These are phyloP conservation scores for Coemansia sp. DNA, from an alignment of 192 early-diverging fungal genomes.

Conservation along the genomic window DNA sequence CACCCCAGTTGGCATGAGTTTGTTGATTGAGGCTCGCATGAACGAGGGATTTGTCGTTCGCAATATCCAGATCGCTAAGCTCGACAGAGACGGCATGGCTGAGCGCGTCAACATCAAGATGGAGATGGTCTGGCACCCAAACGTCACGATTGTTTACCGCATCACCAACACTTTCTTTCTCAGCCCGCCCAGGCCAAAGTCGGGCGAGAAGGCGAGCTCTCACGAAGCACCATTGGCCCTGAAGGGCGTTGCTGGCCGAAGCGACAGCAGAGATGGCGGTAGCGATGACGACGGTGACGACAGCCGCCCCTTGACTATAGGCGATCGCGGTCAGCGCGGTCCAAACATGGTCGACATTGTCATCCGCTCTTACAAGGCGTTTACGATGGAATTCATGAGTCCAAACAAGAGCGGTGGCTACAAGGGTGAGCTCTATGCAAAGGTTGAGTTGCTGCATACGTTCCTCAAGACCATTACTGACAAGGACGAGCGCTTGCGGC, in stretches of 20 bases:
- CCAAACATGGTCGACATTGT: slow-evolving; percentile 56
- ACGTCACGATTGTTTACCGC: slow-evolving; percentile 76
- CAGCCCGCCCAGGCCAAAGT: neutral
- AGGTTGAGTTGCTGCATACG: slow-evolving; percentile 40
- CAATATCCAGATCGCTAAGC: slow-evolving; percentile 59
- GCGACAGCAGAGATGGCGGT: neutral
- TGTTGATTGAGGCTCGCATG: slow-evolving; percentile 67
- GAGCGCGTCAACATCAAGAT: slow-evolving; percentile 69
- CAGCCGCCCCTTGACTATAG: neutral
- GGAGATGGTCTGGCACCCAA: slow-evolving; percentile 73
- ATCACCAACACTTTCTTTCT: slow-evolving; percentile 57
- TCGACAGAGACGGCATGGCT: slow-evolving; percentile 29
- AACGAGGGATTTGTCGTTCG: slow-evolving; percentile 73
- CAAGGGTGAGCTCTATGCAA: slow-evolving; percentile 37
- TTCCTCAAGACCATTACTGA: slow-evolving; percentile 46
- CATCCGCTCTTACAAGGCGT: slow-evolving; percentile 53
- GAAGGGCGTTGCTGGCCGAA: neutral
- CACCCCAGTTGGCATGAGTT: slow-evolving; percentile 62
- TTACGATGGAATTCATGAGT: slow-evolving; percentile 46
- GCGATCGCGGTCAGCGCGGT: slow-evolving; percentile 48
- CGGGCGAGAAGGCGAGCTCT: neutral
- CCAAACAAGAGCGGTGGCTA: slow-evolving; percentile 15
- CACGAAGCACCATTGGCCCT: neutral
- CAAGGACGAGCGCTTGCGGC: slow-evolving; percentile 51
- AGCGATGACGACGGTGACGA: neutral